These are phyloP conservation scores for Sporisorium graminicola DNA, from an alignment of 1,284 basidiomycete species.

Conservation along the genomic window DNA sequence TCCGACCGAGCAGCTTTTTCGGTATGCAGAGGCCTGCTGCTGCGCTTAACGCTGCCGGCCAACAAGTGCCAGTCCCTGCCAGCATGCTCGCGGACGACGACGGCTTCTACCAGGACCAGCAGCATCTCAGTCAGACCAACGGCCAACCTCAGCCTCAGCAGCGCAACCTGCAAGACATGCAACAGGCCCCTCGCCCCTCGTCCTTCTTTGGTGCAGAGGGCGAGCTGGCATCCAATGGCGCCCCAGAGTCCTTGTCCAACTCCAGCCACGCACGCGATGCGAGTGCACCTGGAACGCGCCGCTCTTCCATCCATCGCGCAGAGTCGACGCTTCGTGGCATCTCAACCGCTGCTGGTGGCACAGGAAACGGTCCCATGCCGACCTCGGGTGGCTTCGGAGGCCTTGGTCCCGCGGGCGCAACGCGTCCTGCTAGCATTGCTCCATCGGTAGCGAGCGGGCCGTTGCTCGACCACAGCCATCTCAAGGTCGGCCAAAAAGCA, in stretches of 20 bases:
- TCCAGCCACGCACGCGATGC: conserved; percentile 16
- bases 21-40: conserved; percentile 58
- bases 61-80: conserved; percentile 39
- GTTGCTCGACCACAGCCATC: conserved; percentile 90
- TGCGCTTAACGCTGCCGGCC: conserved; percentile 43
- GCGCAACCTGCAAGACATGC: conserved; percentile 17
- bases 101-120: conserved; percentile 42
- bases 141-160: conserved; percentile 22
- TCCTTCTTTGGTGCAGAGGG: conserved; percentile 52
- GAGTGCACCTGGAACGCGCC: conserved; percentile 16
- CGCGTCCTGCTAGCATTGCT: conserved; percentile 60
- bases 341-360: conserved; percentile 58
- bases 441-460: conserved; percentile 55
- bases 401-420: conserved; percentile 49
- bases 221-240: conserved; percentile 23
- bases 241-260: conserved; percentile 6
- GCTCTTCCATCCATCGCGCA: conserved; percentile 30
- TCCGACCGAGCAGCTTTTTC: conserved; percentile 57
- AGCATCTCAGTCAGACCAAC: conserved; percentile 34
- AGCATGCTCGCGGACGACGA: conserved; percentile 39
- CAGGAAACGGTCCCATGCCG: conserved; percentile 57
- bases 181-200: conserved; percentile 38
- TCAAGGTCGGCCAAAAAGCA: conserved; percentile 91
- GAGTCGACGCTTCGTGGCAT: conserved; percentile 41
- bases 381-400: conserved; percentile 39